phyloP scores from a whole-genome alignment of 176 grass and related monocot genomes.

The Zea luxurians region DNA sequence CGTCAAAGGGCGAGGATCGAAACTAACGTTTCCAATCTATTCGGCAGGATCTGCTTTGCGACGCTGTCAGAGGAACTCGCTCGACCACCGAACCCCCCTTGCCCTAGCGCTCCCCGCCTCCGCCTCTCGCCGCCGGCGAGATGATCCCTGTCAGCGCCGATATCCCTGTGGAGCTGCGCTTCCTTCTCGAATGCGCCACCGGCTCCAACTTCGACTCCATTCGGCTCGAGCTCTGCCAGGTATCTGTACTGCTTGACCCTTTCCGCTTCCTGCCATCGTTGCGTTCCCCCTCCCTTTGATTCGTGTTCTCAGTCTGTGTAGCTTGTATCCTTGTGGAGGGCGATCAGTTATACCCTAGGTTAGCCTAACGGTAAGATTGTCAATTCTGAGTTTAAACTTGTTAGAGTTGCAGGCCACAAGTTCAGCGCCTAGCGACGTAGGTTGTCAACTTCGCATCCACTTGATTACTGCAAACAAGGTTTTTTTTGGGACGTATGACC shows the following conservation, averaged over 20 bases:
- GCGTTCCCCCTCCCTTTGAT: background rate
- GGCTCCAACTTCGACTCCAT: slow-evolving; percentile 48
- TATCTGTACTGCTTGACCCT: slow-evolving; percentile 21
- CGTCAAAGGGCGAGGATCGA: too few relatives aligned
- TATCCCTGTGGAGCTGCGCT: slow-evolving; percentile 49
- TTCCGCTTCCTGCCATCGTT: background rate
- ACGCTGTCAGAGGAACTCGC: too few relatives aligned
- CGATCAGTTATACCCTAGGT: slow-evolving; percentile 5
- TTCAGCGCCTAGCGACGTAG: background rate
- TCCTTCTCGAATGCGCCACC: slow-evolving; percentile 54
- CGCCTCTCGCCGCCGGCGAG: slow-evolving; percentile 29
- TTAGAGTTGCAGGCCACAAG: background rate
- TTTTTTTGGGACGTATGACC: background rate
- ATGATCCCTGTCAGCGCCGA: slow-evolving; percentile 47
- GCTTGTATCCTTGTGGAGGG: background rate
- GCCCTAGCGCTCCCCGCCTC: background rate
- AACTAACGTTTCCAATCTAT: too few relatives aligned
- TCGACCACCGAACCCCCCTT: background rate
- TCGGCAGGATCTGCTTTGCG: too few relatives aligned
- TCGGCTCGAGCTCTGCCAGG: slow-evolving; percentile 38
- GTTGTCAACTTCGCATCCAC: background rate
- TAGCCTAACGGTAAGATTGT: background rate
- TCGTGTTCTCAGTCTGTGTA: background rate
- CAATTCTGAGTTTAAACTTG: background rate
- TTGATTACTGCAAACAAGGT: background rate